These are phyloP conservation scores for Sinapis alba DNA, from an alignment of 441 rosid species.

Conservation along the genomic window DNA sequence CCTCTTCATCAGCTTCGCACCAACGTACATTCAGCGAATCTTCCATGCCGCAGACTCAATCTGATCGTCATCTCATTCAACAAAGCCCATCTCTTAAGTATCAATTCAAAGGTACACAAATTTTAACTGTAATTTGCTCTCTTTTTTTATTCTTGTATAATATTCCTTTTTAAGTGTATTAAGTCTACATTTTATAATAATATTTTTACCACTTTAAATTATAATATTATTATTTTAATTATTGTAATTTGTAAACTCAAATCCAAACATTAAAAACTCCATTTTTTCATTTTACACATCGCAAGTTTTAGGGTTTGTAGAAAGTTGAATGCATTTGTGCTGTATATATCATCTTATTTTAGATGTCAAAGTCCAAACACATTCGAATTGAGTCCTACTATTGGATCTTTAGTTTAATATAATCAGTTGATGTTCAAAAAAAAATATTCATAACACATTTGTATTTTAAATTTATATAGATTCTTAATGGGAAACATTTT, in stretches of 20 bases:
- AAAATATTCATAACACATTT: too few relatives aligned
- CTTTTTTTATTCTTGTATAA: not conserved
- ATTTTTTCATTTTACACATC: not conserved
- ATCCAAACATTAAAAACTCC: not conserved
- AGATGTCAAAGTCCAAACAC: too few relatives aligned
- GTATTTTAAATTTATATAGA: too few relatives aligned
- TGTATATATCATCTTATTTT: too few relatives aligned
- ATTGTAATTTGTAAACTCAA: not conserved
- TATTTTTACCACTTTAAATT: not conserved
- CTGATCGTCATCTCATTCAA: conserved; percentile 3
- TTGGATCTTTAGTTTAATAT: too few relatives aligned
- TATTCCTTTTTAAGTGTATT: not conserved
- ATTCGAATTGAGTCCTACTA: too few relatives aligned
- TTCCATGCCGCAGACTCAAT: conserved; percentile 21
- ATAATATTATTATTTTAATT: not conserved
- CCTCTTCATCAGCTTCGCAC: conserved; percentile 34
- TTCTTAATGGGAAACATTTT: too few relatives aligned
- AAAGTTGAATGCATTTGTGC: too few relatives aligned
- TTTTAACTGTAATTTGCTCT: not conserved
- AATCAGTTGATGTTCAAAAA: too few relatives aligned
- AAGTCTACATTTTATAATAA: too few relatives aligned
- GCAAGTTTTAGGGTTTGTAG: too few relatives aligned
- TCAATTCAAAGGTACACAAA: conserved; percentile 37
- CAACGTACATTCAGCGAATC: conserved; percentile 41
- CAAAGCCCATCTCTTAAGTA: conserved; percentile 32